These are phyloP conservation scores for Colletotrichum sp. DNA, from an alignment of 2,329 filamentous ascomycete species.

Conservation along the genomic window DNA sequence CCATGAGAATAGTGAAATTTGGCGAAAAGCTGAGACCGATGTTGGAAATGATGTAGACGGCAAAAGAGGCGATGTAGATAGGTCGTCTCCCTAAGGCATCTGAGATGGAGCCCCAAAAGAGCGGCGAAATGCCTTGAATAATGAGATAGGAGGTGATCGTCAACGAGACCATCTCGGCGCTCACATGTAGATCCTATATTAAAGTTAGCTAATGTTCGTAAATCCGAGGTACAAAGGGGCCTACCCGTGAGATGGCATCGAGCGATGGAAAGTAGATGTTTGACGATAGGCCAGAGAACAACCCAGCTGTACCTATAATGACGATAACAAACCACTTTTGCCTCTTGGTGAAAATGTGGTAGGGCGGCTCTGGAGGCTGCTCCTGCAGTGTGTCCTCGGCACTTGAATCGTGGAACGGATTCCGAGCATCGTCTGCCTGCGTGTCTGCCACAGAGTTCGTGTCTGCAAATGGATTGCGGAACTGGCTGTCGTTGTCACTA, in stretches of 20 bases:
- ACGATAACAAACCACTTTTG: constrained; percentile 52
- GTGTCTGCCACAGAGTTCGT: background rate
- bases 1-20: constrained; percentile 46
- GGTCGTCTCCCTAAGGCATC: constrained; percentile 50
- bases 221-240: background rate
- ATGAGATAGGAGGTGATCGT: constrained; percentile 54
- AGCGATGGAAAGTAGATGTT: constrained; percentile 57
- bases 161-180: constrained; percentile 35
- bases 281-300: constrained; percentile 58
- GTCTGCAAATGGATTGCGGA: background rate
- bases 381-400: background rate
- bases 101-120: constrained; percentile 53
- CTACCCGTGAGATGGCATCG: constrained; percentile 38
- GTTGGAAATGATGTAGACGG: constrained; percentile 52
- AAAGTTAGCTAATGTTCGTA: background rate
- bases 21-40: constrained; percentile 47
- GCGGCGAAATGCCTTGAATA: constrained; percentile 54
- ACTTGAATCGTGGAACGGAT: background rate
- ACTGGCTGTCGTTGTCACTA: background rate
- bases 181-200: constrained; percentile 32
- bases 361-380: constrained; percentile 14
- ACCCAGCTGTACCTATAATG: constrained; percentile 52
- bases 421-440: background rate
- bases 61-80: constrained; percentile 49
- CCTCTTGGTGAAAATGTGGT: constrained; percentile 38